Evolutionary conservation across 192 early-diverging fungal species (phyloP).

Genomic region (Umbelopsis isabellina): DNA sequence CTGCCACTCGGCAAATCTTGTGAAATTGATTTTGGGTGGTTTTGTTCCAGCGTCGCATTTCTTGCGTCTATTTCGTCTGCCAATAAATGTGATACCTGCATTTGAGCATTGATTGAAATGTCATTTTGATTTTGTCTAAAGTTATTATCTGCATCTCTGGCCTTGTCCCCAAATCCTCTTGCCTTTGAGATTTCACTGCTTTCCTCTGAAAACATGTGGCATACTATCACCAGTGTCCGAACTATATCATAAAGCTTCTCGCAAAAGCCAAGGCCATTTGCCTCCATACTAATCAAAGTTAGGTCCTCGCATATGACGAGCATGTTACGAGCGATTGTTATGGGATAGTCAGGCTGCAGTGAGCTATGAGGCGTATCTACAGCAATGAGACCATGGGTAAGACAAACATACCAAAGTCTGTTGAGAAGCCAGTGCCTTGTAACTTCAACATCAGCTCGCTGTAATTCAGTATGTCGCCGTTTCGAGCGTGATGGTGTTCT

Average conservation of each 20-base stretch:
- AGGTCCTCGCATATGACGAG: background rate
- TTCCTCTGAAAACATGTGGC: conserved; percentile 4
- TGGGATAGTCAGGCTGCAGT: conserved; percentile 4
- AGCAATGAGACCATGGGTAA: conserved; percentile 18
- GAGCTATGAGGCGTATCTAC: background rate
- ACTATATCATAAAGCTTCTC: conserved; percentile 21
- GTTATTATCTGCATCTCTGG: background rate
- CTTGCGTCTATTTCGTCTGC: background rate
- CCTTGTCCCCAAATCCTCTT: background rate
- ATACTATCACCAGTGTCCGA: conserved; percentile 6
- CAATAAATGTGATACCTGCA: conserved; percentile 6
- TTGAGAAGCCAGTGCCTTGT: conserved; percentile 22
- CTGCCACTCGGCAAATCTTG: background rate
- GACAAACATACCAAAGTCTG: conserved; percentile 20
- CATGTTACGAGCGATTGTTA: background rate
- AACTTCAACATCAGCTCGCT: conserved; percentile 11
- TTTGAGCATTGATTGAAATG: background rate
- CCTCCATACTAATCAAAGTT: background rate
- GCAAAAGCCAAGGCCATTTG: conserved; percentile 14
- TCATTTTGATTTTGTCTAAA: background rate
- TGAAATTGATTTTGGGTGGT: background rate
- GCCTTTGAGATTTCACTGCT: background rate
- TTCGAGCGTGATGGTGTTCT: background rate
- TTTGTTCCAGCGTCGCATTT: background rate
- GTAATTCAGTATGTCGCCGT: conserved; percentile 6